These are phyloP conservation scores for Clathrospora elynae DNA, from an alignment of 2,329 filamentous ascomycete species.

Conservation along the genomic window DNA sequence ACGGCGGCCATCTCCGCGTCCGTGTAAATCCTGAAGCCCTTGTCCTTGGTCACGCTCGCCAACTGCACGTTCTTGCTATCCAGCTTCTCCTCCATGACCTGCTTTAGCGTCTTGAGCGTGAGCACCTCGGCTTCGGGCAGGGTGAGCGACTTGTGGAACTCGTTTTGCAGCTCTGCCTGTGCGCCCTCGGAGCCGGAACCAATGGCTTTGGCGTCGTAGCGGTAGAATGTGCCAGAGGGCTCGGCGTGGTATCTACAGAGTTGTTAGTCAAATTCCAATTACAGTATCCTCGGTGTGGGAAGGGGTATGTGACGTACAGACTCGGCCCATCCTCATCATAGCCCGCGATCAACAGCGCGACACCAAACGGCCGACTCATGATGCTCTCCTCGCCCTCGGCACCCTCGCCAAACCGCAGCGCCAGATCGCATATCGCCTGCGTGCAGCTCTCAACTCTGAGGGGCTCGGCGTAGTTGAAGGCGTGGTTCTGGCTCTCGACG, in stretches of 20 bases:
- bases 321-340: slow-evolving; percentile 97
- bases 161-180: slow-evolving; percentile 96
- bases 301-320: slow-evolving; percentile 60
- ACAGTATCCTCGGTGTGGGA: too few relatives aligned
- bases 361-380: slow-evolving; percentile 96
- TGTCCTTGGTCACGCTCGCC: slow-evolving; percentile 96
- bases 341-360: slow-evolving; percentile 93
- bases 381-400: slow-evolving; percentile 98
- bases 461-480: slow-evolving; percentile 97
- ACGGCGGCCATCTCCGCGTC: slow-evolving; percentile 96
- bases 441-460: slow-evolving; percentile 97
- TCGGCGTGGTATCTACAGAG: slow-evolving; percentile 82
- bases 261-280: background rate
- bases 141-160: slow-evolving; percentile 97
- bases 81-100: slow-evolving; percentile 99
- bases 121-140: slow-evolving; percentile 91
- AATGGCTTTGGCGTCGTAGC: slow-evolving; percentile 98
- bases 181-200: slow-evolving; percentile 96
- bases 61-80: slow-evolving; percentile 98
- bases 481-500: slow-evolving; percentile 95
- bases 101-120: slow-evolving; percentile 96
- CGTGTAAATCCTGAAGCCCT: slow-evolving; percentile 97
- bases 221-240: slow-evolving; percentile 97
- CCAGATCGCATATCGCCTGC: slow-evolving; percentile 97
- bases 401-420: slow-evolving; percentile 93